Conservation (phyloP, 768 basidiomycete genomes). For the Tricholoma hemisulphureum region DNA sequence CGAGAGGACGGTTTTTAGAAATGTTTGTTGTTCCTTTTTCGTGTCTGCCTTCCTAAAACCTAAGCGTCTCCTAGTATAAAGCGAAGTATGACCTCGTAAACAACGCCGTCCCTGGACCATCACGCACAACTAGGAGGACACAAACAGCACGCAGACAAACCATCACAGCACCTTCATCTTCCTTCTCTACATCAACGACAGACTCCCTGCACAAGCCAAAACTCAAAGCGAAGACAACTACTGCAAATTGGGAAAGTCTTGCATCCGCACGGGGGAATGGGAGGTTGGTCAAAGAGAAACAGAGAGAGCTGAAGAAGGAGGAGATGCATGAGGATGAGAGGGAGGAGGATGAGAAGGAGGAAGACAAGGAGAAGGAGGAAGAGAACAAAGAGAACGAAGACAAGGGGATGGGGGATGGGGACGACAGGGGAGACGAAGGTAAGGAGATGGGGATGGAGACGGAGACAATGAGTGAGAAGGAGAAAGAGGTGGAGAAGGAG, state of each 20-base stretch:
- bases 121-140: slow-evolving; percentile 60
- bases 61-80: slow-evolving; percentile 48
- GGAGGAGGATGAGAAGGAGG: neutral
- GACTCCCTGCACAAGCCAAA: slow-evolving; percentile 20
- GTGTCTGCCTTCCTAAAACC: slow-evolving; percentile 9
- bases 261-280: slow-evolving; percentile 15
- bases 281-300: slow-evolving; percentile 4
- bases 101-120: slow-evolving; percentile 43
- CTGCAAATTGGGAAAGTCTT: slow-evolving; percentile 33
- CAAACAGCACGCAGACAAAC: slow-evolving; percentile 53
- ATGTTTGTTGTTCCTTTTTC: slow-evolving; percentile 45
- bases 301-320: slow-evolving; percentile 7
- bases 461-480: no score
- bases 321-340: neutral
- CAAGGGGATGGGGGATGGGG: no score
- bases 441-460: neutral
- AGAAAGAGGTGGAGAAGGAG: no score
- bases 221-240: slow-evolving; percentile 23
- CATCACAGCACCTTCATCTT: slow-evolving; percentile 31
- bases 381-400: neutral
- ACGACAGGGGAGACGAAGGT: neutral
- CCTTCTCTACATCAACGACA: slow-evolving; percentile 22
- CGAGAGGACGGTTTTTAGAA: slow-evolving; percentile 65
- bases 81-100: slow-evolving; percentile 59
- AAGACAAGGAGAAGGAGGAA: neutral